Conservation (phyloP, 2,329 filamentous ascomycete genomes). For the Xylaria sp. region DNA sequence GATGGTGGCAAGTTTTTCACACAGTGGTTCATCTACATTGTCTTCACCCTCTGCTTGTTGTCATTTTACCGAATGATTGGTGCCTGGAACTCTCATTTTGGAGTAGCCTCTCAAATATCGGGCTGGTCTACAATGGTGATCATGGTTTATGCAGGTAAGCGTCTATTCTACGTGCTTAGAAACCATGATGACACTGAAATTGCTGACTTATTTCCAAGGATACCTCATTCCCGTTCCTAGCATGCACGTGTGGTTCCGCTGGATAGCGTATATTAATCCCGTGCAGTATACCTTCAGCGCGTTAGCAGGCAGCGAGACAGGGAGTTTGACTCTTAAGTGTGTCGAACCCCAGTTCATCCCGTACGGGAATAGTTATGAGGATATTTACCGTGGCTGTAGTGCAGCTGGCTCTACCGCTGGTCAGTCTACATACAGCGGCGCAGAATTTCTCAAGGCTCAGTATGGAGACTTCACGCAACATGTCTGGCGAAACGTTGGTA, state of each 20-base stretch:
- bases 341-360: slow-evolving; percentile 65
- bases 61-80: slow-evolving; percentile 24
- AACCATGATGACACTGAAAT: not conserved
- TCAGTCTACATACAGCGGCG: slow-evolving; percentile 61
- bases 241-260: slow-evolving; percentile 66
- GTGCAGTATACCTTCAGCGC: slow-evolving; percentile 73
- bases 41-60: slow-evolving; percentile 17
- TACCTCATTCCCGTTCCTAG: slow-evolving; percentile 64
- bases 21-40: slow-evolving; percentile 22
- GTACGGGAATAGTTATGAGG: slow-evolving; percentile 54
- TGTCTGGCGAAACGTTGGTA: slow-evolving; percentile 69
- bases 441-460: slow-evolving; percentile 64
- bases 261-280: slow-evolving; percentile 68
- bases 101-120: slow-evolving; percentile 15
- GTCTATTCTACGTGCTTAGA: not conserved
- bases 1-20: slow-evolving; percentile 71
- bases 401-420: slow-evolving; percentile 67
- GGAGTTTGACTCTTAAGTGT: slow-evolving; percentile 64
- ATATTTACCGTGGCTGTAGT: slow-evolving; percentile 67
- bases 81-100: slow-evolving; percentile 23
- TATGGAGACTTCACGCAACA: slow-evolving; percentile 66
- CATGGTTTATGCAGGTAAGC: slow-evolving; percentile 21
- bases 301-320: slow-evolving; percentile 70
- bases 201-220: slow-evolving; percentile 17
- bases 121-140: slow-evolving; percentile 23